Evolutionary conservation across 257 asterid genomes (phyloP).

Genomic region (Perilla frutescens): DNA sequence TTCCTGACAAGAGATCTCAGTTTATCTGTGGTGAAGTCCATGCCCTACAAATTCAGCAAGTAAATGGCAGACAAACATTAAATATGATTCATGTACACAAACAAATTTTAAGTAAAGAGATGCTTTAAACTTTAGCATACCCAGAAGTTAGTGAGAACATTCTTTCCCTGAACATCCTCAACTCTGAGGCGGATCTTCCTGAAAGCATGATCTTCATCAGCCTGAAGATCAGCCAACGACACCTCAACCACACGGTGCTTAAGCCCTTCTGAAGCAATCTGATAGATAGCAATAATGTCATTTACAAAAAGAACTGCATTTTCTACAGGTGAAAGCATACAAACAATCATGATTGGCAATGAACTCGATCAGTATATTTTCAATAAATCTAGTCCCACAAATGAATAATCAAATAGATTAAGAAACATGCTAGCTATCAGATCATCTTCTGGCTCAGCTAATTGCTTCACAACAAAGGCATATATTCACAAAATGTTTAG

Average conservation of each 20-base stretch:
- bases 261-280: constrained; percentile 96
- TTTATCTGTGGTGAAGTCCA: constrained; percentile 76
- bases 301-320: not conserved
- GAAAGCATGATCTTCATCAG: constrained; percentile 80
- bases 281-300: not conserved
- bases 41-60: constrained; percentile 47
- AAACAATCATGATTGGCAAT: not conserved
- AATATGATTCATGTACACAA: too few species aligned
- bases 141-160: constrained; percentile 83
- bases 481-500: too few species aligned
- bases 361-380: not conserved
- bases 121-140: constrained; percentile 36
- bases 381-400: too few species aligned
- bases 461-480: too few species aligned
- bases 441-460: too few species aligned
- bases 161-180: constrained; percentile 87
- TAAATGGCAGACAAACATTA: not conserved
- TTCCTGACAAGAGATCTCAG: constrained; percentile 69
- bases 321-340: not conserved
- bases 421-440: too few species aligned
- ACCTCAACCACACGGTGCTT: constrained; percentile 91
- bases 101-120: not conserved
- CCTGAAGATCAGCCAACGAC: constrained; percentile 86
- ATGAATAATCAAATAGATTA: not conserved
- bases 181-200: constrained; percentile 88